phyloP scores from a whole-genome alignment of 345 rosid species.

The Cardiospermum halicacabum region DNA sequence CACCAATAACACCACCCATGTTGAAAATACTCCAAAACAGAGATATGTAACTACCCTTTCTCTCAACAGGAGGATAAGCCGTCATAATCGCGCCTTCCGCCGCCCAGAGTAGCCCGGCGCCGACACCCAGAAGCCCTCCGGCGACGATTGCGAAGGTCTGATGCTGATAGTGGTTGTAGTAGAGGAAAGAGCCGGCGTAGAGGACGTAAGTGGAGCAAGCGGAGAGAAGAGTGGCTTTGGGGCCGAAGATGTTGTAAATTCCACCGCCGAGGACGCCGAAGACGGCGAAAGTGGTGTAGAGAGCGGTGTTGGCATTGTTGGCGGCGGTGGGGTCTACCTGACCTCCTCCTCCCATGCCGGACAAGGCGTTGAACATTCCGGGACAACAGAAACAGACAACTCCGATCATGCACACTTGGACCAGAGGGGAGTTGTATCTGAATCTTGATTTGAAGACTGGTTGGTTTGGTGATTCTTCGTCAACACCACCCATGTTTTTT shows the following conservation, averaged over 20 bases:
- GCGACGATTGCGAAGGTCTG: slow-evolving; percentile 55
- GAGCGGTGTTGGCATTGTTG: slow-evolving; percentile 76
- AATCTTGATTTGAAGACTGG: slow-evolving; percentile 22
- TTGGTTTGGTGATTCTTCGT: slow-evolving; percentile 18
- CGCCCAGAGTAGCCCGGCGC: slow-evolving; percentile 95
- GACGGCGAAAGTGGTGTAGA: slow-evolving; percentile 52
- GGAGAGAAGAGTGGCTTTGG: slow-evolving; percentile 57
- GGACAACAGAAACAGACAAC: slow-evolving; percentile 96
- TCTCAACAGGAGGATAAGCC: slow-evolving; percentile 71
- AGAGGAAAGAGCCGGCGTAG: slow-evolving; percentile 63
- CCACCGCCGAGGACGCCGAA: slow-evolving; percentile 57
- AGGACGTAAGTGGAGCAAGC: slow-evolving; percentile 78
- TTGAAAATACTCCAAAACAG: slow-evolving; percentile 73
- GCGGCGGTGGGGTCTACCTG: slow-evolving; percentile 76
- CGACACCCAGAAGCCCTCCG: slow-evolving; percentile 70
- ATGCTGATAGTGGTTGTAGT: slow-evolving; percentile 55
- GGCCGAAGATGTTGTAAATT: slow-evolving; percentile 57
- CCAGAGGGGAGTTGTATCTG: slow-evolving; percentile 71
- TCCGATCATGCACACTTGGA: slow-evolving; percentile 69
- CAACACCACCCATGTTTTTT: neutral
- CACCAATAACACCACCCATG: slow-evolving; percentile 74
- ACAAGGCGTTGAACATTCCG: slow-evolving; percentile 92
- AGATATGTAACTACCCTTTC: slow-evolving; percentile 81
- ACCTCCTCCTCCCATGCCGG: slow-evolving; percentile 97
- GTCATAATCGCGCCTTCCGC: slow-evolving; percentile 95